Conservation (phyloP, 1,284 basidiomycete genomes). For the Naganishia sp. region DNA sequence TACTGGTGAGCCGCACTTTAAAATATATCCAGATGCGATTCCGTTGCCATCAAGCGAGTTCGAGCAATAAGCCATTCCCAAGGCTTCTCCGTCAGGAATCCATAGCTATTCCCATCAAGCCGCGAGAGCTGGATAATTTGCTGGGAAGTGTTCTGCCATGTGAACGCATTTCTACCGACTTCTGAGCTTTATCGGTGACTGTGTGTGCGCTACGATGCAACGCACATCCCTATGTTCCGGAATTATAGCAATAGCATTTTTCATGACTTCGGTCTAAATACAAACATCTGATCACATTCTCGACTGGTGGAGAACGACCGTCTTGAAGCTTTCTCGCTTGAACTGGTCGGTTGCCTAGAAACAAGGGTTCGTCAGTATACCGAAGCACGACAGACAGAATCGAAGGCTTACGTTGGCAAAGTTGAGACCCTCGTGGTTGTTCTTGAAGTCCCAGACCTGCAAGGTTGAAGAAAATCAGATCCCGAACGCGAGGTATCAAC, state of each 20-base stretch:
- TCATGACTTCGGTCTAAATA: not conserved
- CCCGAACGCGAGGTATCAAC: not conserved
- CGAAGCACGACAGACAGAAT: not conserved
- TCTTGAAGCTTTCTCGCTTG: constrained; percentile 49
- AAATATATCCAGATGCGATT: constrained; percentile 21
- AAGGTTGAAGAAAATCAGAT: not conserved
- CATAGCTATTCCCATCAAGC: no score
- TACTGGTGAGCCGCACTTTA: constrained; percentile 16
- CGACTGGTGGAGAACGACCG: constrained; percentile 48
- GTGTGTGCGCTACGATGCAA: no score
- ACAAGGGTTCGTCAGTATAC: not conserved
- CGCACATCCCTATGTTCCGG: no score
- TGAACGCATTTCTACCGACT: no score
- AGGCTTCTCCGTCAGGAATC: no score
- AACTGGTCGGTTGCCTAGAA: constrained; percentile 44
- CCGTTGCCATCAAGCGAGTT: not conserved
- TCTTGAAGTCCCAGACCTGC: constrained; percentile 54
- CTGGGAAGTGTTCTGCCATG: no score
- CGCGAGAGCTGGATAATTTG: no score
- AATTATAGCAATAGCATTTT: not conserved
- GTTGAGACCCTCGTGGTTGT: constrained; percentile 51
- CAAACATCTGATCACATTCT: constrained; percentile 27
- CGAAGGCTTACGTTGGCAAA: constrained; percentile 40
- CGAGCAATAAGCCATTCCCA: no score
- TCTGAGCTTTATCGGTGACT: no score